Conservation (phyloP, 1,284 basidiomycete genomes). For the Tilletia setariae region DNA sequence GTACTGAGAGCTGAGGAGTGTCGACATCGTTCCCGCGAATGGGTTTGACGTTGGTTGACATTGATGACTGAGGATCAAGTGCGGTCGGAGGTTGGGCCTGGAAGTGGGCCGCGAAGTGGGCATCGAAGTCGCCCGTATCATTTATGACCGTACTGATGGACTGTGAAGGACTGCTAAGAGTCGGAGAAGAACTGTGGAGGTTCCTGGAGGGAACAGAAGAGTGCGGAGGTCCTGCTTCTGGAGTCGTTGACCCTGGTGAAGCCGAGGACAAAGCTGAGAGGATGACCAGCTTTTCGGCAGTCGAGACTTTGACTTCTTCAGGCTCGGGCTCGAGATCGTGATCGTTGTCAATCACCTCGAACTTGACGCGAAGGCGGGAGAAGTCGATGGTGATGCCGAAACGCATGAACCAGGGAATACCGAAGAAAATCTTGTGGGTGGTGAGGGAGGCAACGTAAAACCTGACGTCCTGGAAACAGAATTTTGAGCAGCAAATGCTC, state of each 20-base stretch:
- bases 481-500: not conserved
- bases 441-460: not conserved
- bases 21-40: too few relatives aligned
- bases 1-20: too few relatives aligned
- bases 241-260: not conserved
- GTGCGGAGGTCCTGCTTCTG: not conserved
- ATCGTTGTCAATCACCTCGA: not conserved
- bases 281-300: not conserved
- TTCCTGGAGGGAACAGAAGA: not conserved
- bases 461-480: not conserved
- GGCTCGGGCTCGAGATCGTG: not conserved
- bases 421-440: too few relatives aligned
- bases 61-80: too few relatives aligned
- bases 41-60: too few relatives aligned
- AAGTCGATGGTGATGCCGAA: not conserved
- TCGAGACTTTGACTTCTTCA: not conserved
- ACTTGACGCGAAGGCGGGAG: not conserved
- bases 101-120: slow-evolving; percentile 7
- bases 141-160: not conserved
- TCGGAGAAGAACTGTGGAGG: too few relatives aligned
- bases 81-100: too few relatives aligned
- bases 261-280: not conserved
- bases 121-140: not conserved
- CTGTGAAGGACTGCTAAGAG: not conserved
- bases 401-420: slow-evolving; percentile 2